phyloP scores from a whole-genome alignment of 108 stramenopile species.

The Poteriospumella lacustris region DNA sequence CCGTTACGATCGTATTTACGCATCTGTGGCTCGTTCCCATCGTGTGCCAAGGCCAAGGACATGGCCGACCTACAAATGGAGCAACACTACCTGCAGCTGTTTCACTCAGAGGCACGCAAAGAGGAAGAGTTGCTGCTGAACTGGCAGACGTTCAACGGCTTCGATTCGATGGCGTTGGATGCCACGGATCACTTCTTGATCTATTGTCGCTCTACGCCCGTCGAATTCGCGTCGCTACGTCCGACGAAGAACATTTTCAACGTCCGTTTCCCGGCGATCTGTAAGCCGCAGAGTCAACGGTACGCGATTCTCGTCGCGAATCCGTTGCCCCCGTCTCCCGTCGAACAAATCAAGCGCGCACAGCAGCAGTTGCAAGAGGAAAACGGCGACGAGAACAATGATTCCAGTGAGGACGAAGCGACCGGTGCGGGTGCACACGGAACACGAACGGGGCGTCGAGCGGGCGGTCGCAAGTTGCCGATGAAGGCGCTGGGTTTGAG shows the following conservation, averaged over 20 bases:
- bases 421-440: background rate
- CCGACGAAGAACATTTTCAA: slow-evolving; percentile 18
- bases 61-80: slow-evolving; percentile 23
- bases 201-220: background rate
- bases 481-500: background rate
- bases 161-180: background rate
- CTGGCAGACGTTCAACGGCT: slow-evolving; percentile 11
- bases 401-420: background rate
- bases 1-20: background rate
- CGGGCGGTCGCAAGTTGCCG: background rate
- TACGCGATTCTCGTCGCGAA: background rate
- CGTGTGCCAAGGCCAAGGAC: slow-evolving; percentile 18
- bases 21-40: slow-evolving; percentile 1
- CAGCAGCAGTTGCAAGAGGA: background rate
- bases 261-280: background rate
- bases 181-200: background rate
- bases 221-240: slow-evolving; percentile 11
- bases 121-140: background rate
- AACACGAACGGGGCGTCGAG: background rate
- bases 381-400: background rate
- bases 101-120: background rate
- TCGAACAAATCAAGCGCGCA: background rate
- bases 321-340: background rate
- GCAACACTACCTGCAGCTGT: background rate
- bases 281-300: slow-evolving; percentile 1